phyloP scores from a whole-genome alignment of 2,329 filamentous ascomycete species.

The Ceratocystis alfenasii region DNA sequence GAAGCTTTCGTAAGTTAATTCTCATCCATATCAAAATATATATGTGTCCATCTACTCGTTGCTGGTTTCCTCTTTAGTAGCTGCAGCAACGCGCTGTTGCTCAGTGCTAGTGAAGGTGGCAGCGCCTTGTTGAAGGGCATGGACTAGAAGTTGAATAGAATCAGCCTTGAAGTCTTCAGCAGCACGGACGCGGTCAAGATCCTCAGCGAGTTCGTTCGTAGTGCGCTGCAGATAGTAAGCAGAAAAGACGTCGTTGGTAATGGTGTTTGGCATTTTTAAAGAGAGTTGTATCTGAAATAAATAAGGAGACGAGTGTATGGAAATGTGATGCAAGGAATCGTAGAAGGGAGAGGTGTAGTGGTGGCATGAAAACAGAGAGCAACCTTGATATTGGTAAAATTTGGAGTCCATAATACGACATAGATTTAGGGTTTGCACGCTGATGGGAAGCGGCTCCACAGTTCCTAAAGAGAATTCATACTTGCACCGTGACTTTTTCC shows the following conservation, averaged over 20 bases:
- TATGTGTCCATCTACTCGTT: neutral
- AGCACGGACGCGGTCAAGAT: slow-evolving; percentile 56
- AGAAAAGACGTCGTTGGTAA: slow-evolving; percentile 37
- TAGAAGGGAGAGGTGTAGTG: neutral
- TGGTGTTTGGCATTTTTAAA: slow-evolving; percentile 7
- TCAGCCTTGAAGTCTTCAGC: slow-evolving; percentile 60
- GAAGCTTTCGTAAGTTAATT: neutral
- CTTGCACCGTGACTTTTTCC: too few species aligned
- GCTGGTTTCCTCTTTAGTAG: neutral
- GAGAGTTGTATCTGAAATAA: neutral
- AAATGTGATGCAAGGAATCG: neutral
- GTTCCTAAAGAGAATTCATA: too few species aligned
- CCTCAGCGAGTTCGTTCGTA: slow-evolving; percentile 60
- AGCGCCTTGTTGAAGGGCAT: slow-evolving; percentile 56
- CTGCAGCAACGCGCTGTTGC: slow-evolving; percentile 26
- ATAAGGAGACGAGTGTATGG: neutral
- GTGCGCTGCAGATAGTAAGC: slow-evolving; percentile 58
- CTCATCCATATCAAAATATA: neutral
- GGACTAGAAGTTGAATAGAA: slow-evolving; percentile 52
- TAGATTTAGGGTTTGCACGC: too few species aligned
- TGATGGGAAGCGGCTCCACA: too few species aligned
- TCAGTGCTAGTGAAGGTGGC: slow-evolving; percentile 45
- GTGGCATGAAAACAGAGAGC: too few species aligned
- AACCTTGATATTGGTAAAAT: too few species aligned
- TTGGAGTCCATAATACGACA: too few species aligned